Evolutionary conservation across 2,329 filamentous ascomycete genomes (phyloP).

Genomic region (Arthroderma sp.): DNA sequence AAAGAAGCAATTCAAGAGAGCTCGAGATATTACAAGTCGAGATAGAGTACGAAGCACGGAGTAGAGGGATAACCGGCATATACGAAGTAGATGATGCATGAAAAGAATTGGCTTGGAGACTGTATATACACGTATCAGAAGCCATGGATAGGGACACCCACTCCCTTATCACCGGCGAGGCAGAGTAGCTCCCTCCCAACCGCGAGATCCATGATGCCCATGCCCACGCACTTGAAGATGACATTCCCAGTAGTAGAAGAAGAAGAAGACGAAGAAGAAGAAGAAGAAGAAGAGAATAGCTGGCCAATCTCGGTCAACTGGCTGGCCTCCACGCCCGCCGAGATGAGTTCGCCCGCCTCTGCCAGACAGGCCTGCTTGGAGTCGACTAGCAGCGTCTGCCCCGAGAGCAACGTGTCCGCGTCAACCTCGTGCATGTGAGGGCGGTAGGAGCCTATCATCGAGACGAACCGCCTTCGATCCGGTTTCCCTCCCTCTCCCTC

Average conservation of each 20-base stretch:
- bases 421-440: conserved; percentile 44
- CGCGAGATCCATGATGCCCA: conserved; percentile 41
- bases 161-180: conserved; percentile 23
- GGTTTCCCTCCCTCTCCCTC: not conserved
- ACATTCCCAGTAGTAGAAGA: conserved; percentile 15
- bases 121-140: conserved; percentile 25
- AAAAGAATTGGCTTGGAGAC: too few species aligned
- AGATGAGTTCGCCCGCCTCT: conserved; percentile 38
- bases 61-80: not conserved
- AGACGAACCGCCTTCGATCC: conserved; percentile 35
- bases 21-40: too few species aligned
- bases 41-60: not conserved
- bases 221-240: conserved; percentile 41
- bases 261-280: not conserved
- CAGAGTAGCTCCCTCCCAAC: conserved; percentile 33
- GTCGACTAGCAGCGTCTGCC: conserved; percentile 59
- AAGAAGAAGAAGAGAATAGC: conserved; percentile 18
- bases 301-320: conserved; percentile 36
- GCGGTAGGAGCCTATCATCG: conserved; percentile 43
- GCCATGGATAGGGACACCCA: conserved; percentile 28
- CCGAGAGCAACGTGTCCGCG: conserved; percentile 35
- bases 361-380: conserved; percentile 35
- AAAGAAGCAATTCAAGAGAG: not conserved
- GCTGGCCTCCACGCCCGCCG: conserved; percentile 26
- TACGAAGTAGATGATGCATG: not conserved